Conservation (phyloP, 2,329 filamentous ascomycete genomes). For the Elsinoe arachidis region DNA sequence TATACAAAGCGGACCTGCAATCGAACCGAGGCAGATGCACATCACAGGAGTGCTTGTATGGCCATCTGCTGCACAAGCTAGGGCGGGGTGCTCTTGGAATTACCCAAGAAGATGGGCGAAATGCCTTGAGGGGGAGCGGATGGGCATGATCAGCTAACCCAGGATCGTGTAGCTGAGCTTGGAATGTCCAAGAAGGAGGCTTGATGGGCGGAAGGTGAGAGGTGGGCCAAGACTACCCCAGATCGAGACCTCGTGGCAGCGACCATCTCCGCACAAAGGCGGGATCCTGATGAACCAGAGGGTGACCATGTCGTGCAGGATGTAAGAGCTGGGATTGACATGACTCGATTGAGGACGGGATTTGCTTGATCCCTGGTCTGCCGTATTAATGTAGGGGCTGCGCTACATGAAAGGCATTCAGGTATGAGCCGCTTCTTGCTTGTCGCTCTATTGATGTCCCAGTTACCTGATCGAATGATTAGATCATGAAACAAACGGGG, state of each 20-base stretch:
- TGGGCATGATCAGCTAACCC: background rate
- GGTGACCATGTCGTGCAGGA: background rate
- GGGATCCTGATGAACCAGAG: background rate
- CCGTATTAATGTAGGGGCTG: no score
- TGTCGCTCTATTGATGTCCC: no score
- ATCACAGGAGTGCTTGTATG: background rate
- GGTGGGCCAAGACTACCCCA: constrained; percentile 3
- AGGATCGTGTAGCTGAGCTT: background rate
- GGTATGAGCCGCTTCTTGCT: no score
- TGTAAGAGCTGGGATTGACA: no score
- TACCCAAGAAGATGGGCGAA: background rate
- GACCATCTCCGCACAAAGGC: background rate
- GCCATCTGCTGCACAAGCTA: background rate
- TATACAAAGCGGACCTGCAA: background rate
- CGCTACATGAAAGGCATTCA: no score
- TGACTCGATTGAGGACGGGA: no score
- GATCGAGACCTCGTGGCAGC: constrained; percentile 3
- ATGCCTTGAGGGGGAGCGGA: background rate
- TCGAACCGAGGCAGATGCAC: background rate
- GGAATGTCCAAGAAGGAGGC: constrained; percentile 2
- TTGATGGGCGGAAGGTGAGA: background rate
- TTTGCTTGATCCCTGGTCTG: no score
- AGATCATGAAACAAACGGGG: no score
- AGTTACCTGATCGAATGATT: no score
- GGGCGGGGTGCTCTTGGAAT: background rate